Evolutionary conservation across 2,329 filamentous ascomycete genomes (phyloP).

Genomic region (Aureobasidium sp.): DNA sequence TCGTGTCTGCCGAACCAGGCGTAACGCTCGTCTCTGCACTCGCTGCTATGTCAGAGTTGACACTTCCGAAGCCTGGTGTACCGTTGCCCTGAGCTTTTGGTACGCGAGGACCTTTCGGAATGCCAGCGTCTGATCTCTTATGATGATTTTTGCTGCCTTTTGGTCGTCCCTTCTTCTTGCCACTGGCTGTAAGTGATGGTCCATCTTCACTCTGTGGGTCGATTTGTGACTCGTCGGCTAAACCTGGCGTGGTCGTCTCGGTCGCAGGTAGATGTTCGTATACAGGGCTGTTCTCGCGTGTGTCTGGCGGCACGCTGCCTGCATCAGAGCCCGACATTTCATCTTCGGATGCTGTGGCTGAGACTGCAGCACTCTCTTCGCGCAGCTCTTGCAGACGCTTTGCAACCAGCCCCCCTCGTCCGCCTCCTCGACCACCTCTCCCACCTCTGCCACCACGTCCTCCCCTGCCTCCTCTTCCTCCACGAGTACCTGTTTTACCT

Average conservation of each 20-base stretch:
- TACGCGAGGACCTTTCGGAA: slow-evolving; percentile 41
- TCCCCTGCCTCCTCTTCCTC: slow-evolving; percentile 11
- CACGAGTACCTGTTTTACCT: slow-evolving; percentile 10
- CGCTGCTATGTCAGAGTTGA: background rate
- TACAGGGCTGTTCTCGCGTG: slow-evolving; percentile 7
- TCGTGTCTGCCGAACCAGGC: background rate
- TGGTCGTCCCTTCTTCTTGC: slow-evolving; percentile 28
- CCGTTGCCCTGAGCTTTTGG: slow-evolving; percentile 14
- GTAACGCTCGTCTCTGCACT: background rate
- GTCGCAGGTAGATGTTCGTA: background rate
- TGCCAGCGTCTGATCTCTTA: slow-evolving; percentile 39
- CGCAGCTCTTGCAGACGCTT: slow-evolving; percentile 41
- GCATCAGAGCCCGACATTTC: slow-evolving; percentile 23
- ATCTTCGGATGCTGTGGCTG: slow-evolving; percentile 11
- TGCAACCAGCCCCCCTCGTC: slow-evolving; percentile 7
- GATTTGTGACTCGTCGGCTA: background rate
- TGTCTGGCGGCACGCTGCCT: slow-evolving; percentile 19
- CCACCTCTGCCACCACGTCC: slow-evolving; percentile 13
- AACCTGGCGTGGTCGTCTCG: slow-evolving; percentile 18
- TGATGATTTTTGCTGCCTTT: slow-evolving; percentile 41
- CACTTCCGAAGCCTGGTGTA: background rate
- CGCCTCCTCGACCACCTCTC: slow-evolving; percentile 11
- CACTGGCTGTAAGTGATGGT: slow-evolving; percentile 1
- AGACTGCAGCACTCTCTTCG: slow-evolving; percentile 32
- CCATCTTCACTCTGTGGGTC: slow-evolving; percentile 10